Evolutionary conservation across 23 red algal genomes (phyloP).

Genomic region (Gracilariopsis chorda): DNA sequence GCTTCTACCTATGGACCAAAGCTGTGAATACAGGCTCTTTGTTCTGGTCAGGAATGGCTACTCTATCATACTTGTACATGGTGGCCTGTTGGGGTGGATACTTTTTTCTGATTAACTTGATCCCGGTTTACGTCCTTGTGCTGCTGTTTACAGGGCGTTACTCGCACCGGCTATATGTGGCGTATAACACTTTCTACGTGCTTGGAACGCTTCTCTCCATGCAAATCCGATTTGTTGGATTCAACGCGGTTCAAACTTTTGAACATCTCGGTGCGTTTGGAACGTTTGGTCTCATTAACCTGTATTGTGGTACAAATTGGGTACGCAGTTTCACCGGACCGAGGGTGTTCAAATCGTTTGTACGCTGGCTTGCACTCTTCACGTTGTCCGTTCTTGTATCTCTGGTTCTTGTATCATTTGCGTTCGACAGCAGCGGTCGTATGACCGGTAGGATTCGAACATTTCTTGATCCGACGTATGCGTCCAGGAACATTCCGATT

Average conservation of each 20-base stretch:
- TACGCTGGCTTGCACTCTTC: constrained; percentile 60
- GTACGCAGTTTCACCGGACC: constrained; percentile 71
- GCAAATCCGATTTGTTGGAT: constrained; percentile 99
- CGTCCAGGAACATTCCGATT: constrained; percentile 91
- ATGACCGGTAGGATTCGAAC: constrained; percentile 93
- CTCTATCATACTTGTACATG: constrained; percentile 97
- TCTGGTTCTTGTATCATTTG: constrained; percentile 44
- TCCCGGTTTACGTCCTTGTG: constrained; percentile 94
- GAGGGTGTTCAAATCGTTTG: constrained; percentile 65
- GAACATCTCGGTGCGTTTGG: constrained; percentile 93
- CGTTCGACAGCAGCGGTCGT: constrained; percentile 61
- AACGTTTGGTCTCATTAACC: constrained; percentile 86
- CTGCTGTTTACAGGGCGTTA: constrained; percentile 91
- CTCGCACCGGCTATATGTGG: constrained; percentile 93
- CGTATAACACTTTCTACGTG: constrained; percentile 94
- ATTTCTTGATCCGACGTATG: constrained; percentile 99
- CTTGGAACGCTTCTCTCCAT: constrained; percentile 97
- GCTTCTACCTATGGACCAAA: constrained; percentile 88
- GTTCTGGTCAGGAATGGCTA: constrained; percentile 68
- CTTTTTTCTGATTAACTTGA: constrained; percentile 98
- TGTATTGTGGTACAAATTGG: constrained; percentile 79
- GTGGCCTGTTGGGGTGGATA: constrained; percentile 99
- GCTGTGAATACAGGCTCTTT: constrained; percentile 94
- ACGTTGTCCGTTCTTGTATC: constrained; percentile 3
- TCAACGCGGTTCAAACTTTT: constrained; percentile 87